Base-by-base conservation (phyloP, 2,329 filamentous ascomycete genomes). In the Fusarium siculi region DNA sequence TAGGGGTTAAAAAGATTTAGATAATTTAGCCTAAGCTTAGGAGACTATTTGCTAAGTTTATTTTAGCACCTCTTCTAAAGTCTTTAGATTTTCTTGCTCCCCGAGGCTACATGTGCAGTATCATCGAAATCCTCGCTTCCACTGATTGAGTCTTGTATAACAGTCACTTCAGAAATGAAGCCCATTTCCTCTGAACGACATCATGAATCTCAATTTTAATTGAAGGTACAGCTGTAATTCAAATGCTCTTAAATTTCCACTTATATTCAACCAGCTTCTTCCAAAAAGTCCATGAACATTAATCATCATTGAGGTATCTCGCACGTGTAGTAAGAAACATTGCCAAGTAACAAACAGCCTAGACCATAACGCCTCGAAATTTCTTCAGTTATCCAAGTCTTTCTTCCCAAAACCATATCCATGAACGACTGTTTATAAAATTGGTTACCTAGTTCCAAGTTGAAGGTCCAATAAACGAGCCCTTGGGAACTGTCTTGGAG, bases 401-500 rank as follows among this genome's bases (percentile, higher is more conserved):
- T 63, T 57, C 68, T 65, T 67, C 73, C 69, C 56, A 66, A 57
- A 43, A 32, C 30, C 37, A 66, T 59, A 53, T 50, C 54, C 46
- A 47, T 57, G 50, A 52, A 37, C 36, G 46, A 63, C 37, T 21
- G 37, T 39, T 44, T 43, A 40, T 23, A 30, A 43, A 30, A 18
- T 54, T 23, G 18, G 40, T 40, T 32, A 46, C 55, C 62, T 52
- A 87, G 42, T 82, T 83, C 87, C 86, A 88, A 18, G 77, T 77
- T 19, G 79, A 80, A 8, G 88, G 88, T 42, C 88, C 88, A 79
- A 90, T 88, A 7, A 80, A 86, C 72, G 86, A 80, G 4, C 86
- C 86, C 2, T 82, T 75, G 10, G 81, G 73, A 11, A 87, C 77
- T 9, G 77, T 76, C 49, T 78, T 83, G 70, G 84, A 83, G 67